phyloP scores from a whole-genome alignment of 2,329 filamentous ascomycete genomes.

The Trichoderma brevicompactum region DNA sequence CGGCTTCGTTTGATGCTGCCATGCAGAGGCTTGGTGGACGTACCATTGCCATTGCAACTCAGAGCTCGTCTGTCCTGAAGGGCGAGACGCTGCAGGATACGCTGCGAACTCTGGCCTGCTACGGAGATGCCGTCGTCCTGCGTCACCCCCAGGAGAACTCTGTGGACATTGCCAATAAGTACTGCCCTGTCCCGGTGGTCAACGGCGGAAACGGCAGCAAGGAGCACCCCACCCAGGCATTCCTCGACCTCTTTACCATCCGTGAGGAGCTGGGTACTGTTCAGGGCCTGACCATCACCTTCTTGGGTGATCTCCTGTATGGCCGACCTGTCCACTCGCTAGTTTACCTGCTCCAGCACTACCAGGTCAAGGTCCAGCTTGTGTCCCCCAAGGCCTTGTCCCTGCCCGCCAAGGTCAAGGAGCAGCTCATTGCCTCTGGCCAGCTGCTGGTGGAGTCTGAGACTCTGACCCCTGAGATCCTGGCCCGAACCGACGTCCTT shows the following conservation, averaged over 20 bases:
- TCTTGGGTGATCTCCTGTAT: conserved; percentile 89
- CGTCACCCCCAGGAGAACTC: conserved; percentile 85
- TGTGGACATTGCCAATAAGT: conserved; percentile 82
- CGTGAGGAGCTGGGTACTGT: conserved; percentile 96
- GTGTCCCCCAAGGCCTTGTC: conserved; percentile 80
- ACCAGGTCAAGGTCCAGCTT: conserved; percentile 91
- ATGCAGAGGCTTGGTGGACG: conserved; percentile 97
- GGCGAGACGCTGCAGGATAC: conserved; percentile 94
- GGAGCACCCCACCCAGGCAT: conserved; percentile 96
- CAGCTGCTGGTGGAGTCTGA: conserved; percentile 78
- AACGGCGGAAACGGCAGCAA: conserved; percentile 96
- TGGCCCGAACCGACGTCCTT: conserved; percentile 85
- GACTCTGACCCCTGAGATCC: conserved; percentile 81
- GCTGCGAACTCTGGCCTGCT: conserved; percentile 89
- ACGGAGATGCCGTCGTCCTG: conserved; percentile 93
- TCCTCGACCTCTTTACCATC: conserved; percentile 97
- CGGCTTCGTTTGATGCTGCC: conserved; percentile 92
- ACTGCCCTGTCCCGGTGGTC: conserved; percentile 88
- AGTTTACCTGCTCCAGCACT: conserved; percentile 91
- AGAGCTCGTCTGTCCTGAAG: conserved; percentile 88
- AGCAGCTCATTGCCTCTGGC: conserved; percentile 71
- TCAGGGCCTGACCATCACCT: conserved; percentile 93
- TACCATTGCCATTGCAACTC: conserved; percentile 79
- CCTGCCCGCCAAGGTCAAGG: conserved; percentile 75
- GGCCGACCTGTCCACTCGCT: conserved; percentile 95